phyloP scores from a whole-genome alignment of 2,329 filamentous ascomycete species.

The Harringtonia lauricola region DNA sequence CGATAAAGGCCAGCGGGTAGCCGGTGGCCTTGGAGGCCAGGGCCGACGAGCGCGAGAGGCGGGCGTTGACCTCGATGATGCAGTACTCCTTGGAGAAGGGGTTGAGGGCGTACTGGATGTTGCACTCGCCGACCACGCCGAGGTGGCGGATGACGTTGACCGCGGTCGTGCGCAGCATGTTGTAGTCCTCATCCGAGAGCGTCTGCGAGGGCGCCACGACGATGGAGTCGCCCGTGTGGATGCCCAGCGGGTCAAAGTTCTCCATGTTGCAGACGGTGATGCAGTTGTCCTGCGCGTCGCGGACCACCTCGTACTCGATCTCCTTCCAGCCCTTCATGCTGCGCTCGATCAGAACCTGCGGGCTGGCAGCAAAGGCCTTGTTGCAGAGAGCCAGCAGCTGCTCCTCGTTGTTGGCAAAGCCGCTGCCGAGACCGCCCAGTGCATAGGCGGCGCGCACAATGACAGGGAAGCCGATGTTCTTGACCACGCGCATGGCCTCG shows the following conservation, averaged over 20 bases:
- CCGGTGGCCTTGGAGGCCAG: constrained; percentile 95
- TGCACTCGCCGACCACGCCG: constrained; percentile 95
- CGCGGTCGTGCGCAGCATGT: constrained; percentile 95
- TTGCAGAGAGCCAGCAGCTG: constrained; percentile 82
- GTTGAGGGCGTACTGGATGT: constrained; percentile 96
- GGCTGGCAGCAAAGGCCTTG: constrained; percentile 89
- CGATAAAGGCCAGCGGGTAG: constrained; percentile 92
- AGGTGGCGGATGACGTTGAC: constrained; percentile 96
- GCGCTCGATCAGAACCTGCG: constrained; percentile 90
- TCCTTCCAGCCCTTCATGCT: constrained; percentile 99
- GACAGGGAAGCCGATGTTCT: constrained; percentile 89
- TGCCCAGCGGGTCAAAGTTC: constrained; percentile 96
- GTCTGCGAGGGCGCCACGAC: constrained; percentile 97
- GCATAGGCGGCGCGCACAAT: constrained; percentile 96
- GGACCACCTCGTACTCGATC: constrained; percentile 96
- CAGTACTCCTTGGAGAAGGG: constrained; percentile 94
- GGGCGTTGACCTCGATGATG: constrained; percentile 98
- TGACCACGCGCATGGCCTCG: constrained; percentile 79
- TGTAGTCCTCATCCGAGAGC: constrained; percentile 94
- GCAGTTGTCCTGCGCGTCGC: constrained; percentile 92
- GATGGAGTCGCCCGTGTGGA: constrained; percentile 96
- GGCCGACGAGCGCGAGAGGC: constrained; percentile 88
- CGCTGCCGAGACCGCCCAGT: constrained; percentile 86
- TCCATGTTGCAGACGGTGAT: constrained; percentile 99
- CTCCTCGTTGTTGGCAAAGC: constrained; percentile 80